phyloP scores from a whole-genome alignment of 1,139 yeast species.

The Meyerozyma athensensis region DNA sequence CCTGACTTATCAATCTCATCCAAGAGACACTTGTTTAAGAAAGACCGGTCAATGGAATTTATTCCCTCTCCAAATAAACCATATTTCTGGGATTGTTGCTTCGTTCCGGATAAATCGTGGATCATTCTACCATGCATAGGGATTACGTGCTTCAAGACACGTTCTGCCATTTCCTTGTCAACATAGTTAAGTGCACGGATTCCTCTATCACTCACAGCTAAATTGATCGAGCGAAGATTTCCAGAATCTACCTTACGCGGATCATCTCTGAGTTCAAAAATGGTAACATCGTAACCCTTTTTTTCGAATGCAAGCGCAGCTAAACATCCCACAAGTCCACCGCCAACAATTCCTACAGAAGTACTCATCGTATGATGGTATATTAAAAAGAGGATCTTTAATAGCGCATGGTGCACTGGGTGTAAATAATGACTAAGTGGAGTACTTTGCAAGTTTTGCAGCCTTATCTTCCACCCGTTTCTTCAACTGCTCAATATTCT shows the following conservation, averaged over 20 bases:
- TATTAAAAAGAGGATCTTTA: background rate
- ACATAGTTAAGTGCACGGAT: conserved; percentile 62
- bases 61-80: conserved; percentile 84
- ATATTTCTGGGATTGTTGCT: conserved; percentile 64
- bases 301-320: conserved; percentile 74
- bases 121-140: conserved; percentile 93
- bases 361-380: background rate
- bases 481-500: conserved; percentile 24
- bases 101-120: conserved; percentile 60
- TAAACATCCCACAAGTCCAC: conserved; percentile 89
- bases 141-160: conserved; percentile 56
- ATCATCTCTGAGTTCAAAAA: conserved; percentile 57
- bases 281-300: conserved; percentile 66
- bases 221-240: conserved; percentile 67
- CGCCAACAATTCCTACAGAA: conserved; percentile 59
- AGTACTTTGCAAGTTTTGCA: conserved; percentile 11
- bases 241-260: conserved; percentile 22
- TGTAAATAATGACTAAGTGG: background rate
- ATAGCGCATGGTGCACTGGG: background rate
- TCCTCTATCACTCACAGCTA: conserved; percentile 85
- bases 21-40: conserved; percentile 59
- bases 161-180: conserved; percentile 51
- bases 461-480: conserved; percentile 14
- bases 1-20: conserved; percentile 51
- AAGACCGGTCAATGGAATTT: conserved; percentile 77